phyloP scores from a whole-genome alignment of 2,329 filamentous ascomycete species.

The Colletotrichum sp. region DNA sequence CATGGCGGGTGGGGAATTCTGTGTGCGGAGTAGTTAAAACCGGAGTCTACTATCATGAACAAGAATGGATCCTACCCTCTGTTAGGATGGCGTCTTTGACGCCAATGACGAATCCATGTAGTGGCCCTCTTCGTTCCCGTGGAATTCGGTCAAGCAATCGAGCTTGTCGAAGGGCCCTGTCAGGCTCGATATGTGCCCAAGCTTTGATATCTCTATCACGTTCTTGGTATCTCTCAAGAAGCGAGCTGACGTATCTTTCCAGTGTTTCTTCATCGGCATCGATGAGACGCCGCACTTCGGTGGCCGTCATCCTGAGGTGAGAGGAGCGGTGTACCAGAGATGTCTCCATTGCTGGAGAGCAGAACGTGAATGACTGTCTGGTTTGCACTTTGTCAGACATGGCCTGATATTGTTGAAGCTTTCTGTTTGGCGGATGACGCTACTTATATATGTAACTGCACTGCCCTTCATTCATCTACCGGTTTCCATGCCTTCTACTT shows the following conservation, averaged over 20 bases:
- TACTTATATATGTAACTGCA: background rate
- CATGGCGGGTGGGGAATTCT: conserved; percentile 62
- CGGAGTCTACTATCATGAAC: background rate
- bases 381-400: background rate
- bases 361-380: background rate
- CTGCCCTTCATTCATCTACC: background rate
- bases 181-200: conserved; percentile 52
- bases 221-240: conserved; percentile 48
- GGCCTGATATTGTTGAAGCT: background rate
- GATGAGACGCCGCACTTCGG: background rate
- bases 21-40: background rate
- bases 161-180: conserved; percentile 53
- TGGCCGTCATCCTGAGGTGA: background rate
- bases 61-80: conserved; percentile 39
- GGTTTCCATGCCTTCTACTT: background rate
- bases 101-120: conserved; percentile 61
- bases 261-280: conserved; percentile 44
- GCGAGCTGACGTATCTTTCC: conserved; percentile 49
- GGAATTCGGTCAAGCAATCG: conserved; percentile 54
- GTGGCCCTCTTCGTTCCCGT: conserved; percentile 49
- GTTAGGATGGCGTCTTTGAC: conserved; percentile 66
- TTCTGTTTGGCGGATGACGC: background rate
- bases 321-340: background rate
- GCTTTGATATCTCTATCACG: conserved; percentile 50
- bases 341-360: background rate